Evolutionary conservation across 139 green algal species (phyloP), one percentile per base, ranked within the genome.

Genomic region (Chlorella sorokiniana): DNA sequence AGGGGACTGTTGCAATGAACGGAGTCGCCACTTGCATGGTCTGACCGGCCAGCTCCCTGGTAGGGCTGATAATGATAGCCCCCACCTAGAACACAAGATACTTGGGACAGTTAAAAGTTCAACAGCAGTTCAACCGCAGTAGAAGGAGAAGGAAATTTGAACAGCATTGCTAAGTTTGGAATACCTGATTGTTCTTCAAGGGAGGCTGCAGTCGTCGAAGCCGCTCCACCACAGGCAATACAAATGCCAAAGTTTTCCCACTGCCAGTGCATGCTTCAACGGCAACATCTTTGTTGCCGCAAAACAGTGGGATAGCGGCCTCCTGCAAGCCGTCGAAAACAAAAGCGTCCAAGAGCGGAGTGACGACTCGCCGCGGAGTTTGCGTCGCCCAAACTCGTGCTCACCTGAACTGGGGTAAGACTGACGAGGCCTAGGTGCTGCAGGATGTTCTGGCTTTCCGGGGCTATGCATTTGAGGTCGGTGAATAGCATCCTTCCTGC

Each of bases 211-310:
- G 67, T 1, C 76, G 83, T 10, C 90, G 48, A 37, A 99, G 81
- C 31, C 94, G 95, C 77, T 99, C 96, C 14, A 98, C 83, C 0
- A 98, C 82, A 6, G 97, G 97, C 29, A 99, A 69, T 3, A 99
- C 83, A 73, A 99, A 99, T 1, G 97, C 96, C 11, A 99, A 88
- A 0, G 97, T 99, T 85, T 99, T 99, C 18, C 97, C 97, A 20
- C 89, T 96, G n/a, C 97, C 97, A 1, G 97, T 99, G 85, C 88
- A 94, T 0, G 97, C 97, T 37, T 99, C 96, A 23, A 99, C 97
- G 10, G 92, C 90, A 2, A 99, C 97, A 82, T 99, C 97, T 81
- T 98, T 98, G 90, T 99, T 93, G 18, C 89, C 90, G 40, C 82
- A 86, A 14, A 99, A 95, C 56, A 99, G 73, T 0, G 96, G 96